phyloP scores from a whole-genome alignment of 345 rosid species.

The Streptanthus diversifolius region DNA sequence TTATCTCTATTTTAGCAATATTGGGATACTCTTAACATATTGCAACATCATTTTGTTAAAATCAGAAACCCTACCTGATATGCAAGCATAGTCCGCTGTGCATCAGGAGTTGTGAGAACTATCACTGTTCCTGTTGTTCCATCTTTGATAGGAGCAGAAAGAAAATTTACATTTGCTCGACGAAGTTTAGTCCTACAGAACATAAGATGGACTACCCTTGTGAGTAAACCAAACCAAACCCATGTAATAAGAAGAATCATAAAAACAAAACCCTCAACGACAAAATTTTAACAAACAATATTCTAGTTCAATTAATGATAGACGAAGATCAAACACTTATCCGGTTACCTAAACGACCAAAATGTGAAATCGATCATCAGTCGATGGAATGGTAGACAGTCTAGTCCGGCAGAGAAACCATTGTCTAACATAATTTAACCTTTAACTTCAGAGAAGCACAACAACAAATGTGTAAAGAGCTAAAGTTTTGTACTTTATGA shows the following conservation, averaged over 20 bases:
- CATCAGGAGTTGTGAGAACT: constrained; percentile 94
- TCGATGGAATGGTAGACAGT: background rate
- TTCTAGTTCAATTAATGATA: background rate
- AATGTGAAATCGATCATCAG: background rate
- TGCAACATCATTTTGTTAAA: background rate
- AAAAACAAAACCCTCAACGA: background rate
- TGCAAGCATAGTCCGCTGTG: constrained; percentile 96
- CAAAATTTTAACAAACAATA: background rate
- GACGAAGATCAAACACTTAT: background rate
- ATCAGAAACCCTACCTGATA: constrained; percentile 53
- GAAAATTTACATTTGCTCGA: constrained; percentile 80
- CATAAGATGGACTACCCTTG: background rate
- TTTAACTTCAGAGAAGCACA: background rate
- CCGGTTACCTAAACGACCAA: background rate
- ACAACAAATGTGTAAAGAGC: background rate
- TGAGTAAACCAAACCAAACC: constrained; percentile 14
- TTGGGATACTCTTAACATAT: background rate
- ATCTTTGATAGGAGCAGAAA: constrained; percentile 77
- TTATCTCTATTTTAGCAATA: background rate
- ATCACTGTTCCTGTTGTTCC: constrained; percentile 98
- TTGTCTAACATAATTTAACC: background rate
- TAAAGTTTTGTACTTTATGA: background rate
- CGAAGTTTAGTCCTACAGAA: constrained; percentile 59
- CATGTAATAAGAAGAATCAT: background rate
- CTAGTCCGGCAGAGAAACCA: background rate